Conservation (phyloP, 2,329 filamentous ascomycete species). For the Colletotrichum shisoi region DNA sequence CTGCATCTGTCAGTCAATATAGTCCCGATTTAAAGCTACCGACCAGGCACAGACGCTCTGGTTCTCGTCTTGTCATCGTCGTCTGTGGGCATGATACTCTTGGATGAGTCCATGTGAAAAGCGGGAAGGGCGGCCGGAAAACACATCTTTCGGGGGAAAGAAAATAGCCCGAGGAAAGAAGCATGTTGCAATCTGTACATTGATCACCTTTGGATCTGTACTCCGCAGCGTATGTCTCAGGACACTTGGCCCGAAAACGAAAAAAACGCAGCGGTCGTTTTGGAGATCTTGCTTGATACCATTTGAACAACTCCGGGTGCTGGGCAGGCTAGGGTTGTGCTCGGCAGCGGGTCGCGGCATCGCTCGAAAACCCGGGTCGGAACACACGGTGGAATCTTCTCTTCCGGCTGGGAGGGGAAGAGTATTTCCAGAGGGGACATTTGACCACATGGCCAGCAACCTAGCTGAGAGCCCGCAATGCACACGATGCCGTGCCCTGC, state of each 20-base stretch:
- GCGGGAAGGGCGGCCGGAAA: conserved; percentile 8
- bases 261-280: conserved; percentile 25
- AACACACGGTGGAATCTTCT: conserved; percentile 16
- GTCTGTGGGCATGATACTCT: conserved; percentile 1
- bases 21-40: conserved; percentile 5
- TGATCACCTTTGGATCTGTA: background rate
- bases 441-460: conserved; percentile 23
- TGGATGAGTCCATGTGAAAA: background rate
- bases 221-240: conserved; percentile 15
- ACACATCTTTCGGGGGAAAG: background rate
- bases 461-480: conserved; percentile 17
- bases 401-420: background rate
- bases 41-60: conserved; percentile 6
- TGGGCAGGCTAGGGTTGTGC: conserved; percentile 1
- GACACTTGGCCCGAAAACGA: conserved; percentile 28
- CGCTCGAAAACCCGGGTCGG: conserved; percentile 26
- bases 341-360: conserved; percentile 28
- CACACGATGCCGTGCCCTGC: conserved; percentile 10
- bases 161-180: conserved; percentile 12
- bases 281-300: background rate
- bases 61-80: conserved; percentile 2
- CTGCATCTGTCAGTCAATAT: conserved; percentile 19
- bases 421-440: conserved; percentile 1
- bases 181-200: background rate
- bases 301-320: conserved; percentile 6